A percentile compares a stretch with the other conserved stretches of the same genome.
These are phyloP conservation scores for Elsinoe perseae DNA, from an alignment of 2,329 filamentous ascomycete species.

Conservation along the genomic window DNA sequence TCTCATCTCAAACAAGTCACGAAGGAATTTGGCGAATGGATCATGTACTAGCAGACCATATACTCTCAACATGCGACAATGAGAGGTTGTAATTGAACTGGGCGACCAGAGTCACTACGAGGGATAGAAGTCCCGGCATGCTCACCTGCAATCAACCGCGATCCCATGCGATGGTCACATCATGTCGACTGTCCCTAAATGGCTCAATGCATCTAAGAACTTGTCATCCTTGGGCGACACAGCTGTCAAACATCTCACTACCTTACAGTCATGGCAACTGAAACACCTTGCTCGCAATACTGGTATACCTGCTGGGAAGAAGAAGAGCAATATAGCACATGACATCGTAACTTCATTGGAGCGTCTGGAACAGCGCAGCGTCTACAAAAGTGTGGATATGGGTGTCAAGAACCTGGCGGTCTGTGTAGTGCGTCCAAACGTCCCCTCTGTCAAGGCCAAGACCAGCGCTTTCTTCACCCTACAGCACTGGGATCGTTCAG, in stretches of 20 bases:
- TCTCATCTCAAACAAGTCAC: no score
- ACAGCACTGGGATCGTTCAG: slow-evolving; percentile 32
- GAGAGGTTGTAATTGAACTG: no score
- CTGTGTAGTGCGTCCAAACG: slow-evolving; percentile 43
- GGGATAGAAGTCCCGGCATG: no score
- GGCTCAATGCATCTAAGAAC: neutral
- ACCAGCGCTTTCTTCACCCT: slow-evolving; percentile 22
- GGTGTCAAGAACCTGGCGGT: slow-evolving; percentile 75
- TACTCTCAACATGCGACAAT: no score
- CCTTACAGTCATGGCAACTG: slow-evolving; percentile 47
- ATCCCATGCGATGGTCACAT: neutral
- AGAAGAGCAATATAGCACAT: slow-evolving; percentile 38
- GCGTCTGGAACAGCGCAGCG: slow-evolving; percentile 28
- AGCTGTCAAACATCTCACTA: slow-evolving; percentile 27
- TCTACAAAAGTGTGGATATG: slow-evolving; percentile 66
- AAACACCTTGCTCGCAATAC: slow-evolving; percentile 54
- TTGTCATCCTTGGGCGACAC: neutral
- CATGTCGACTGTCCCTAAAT: neutral
- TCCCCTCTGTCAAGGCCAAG: slow-evolving; percentile 10
- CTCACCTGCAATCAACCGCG: no score
- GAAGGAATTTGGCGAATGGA: no score
- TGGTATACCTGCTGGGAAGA: slow-evolving; percentile 56
- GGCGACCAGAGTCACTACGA: no score
- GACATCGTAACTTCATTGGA: slow-evolving; percentile 36
- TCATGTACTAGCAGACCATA: no score